phyloP scores from a whole-genome alignment of 2,329 filamentous ascomycete genomes.

The Paradendryphiella salina region DNA sequence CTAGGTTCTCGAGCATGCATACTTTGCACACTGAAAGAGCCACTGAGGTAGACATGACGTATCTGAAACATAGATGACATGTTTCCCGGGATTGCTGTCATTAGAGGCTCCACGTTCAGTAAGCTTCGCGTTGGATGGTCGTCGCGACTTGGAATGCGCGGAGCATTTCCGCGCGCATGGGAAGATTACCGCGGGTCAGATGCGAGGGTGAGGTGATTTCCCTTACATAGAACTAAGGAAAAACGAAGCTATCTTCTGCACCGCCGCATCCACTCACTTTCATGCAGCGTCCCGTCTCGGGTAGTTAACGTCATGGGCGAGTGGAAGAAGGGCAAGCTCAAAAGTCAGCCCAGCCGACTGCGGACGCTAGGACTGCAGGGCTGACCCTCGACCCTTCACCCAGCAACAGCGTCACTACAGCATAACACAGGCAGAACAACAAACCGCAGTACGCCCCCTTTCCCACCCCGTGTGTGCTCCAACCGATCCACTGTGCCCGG shows the following conservation, averaged over 20 bases:
- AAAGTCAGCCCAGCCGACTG: background rate
- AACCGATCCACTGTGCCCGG: slow-evolving; percentile 10
- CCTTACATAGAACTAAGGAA: background rate
- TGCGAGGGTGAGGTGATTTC: background rate
- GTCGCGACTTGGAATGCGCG: background rate
- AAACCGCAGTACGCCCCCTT: too few species aligned
- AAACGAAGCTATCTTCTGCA: background rate
- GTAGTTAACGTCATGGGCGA: slow-evolving; percentile 5
- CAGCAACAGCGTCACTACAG: slow-evolving; percentile 24
- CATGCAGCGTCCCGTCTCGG: background rate
- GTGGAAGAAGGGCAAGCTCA: slow-evolving; percentile 5
- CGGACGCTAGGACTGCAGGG: slow-evolving; percentile 20
- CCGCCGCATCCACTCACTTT: background rate
- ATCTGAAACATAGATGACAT: background rate
- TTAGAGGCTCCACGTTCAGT: too few species aligned
- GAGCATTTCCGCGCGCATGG: slow-evolving; percentile 5
- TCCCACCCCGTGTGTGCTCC: slow-evolving; percentile 15
- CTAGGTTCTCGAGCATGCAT: slow-evolving; percentile 37
- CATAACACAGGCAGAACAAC: slow-evolving; percentile 30
- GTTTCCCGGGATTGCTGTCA: background rate
- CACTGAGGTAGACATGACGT: too few species aligned
- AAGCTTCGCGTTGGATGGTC: background rate
- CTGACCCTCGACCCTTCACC: slow-evolving; percentile 19
- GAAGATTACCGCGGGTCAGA: background rate
- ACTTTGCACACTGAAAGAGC: slow-evolving; percentile 24